Conservation (phyloP, 1,139 yeast genomes). For the Candida neerlandica region DNA sequence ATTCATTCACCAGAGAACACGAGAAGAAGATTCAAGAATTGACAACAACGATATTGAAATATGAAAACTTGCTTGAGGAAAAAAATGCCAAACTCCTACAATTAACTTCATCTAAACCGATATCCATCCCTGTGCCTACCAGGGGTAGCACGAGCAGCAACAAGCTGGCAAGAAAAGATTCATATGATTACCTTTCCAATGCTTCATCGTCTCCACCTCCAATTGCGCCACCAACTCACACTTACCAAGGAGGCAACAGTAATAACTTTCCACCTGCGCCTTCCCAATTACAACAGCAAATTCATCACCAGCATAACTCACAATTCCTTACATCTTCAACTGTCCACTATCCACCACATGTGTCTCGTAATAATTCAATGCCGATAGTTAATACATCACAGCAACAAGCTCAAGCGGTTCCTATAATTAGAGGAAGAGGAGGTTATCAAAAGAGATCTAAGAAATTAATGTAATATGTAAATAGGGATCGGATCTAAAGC, state of each 20-base stretch:
- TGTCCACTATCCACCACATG: conserved; percentile 13
- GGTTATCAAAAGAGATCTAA: conserved; percentile 52
- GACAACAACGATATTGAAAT: conserved; percentile 30
- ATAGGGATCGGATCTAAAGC: not conserved
- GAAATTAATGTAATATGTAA: conserved; percentile 26
- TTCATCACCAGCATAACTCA: conserved; percentile 9
- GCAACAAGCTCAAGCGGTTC: conserved; percentile 18
- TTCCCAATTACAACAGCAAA: conserved; percentile 1
- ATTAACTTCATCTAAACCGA: conserved; percentile 44
- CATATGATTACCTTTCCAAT: conserved; percentile 13
- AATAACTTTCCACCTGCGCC: conserved; percentile 1
- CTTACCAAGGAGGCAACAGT: not conserved
- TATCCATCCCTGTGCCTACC: conserved; percentile 35
- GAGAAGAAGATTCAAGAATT: conserved; percentile 39
- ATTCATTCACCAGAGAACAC: conserved; percentile 24
- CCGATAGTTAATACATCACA: conserved; percentile 5
- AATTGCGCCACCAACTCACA: not conserved
- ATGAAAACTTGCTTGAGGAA: conserved; percentile 40
- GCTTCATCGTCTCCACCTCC: conserved; percentile 11
- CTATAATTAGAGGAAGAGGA: conserved; percentile 51
- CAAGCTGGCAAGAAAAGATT: conserved; percentile 9
- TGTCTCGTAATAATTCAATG: conserved; percentile 8
- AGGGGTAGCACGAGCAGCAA: conserved; percentile 7
- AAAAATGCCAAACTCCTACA: conserved; percentile 39
- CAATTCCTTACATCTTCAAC: conserved; percentile 9